Evolutionary conservation across 768 basidiomycete species (phyloP), one percentile per base, ranked within the genome.

Genomic region (Collybiopsis luxurians): DNA sequence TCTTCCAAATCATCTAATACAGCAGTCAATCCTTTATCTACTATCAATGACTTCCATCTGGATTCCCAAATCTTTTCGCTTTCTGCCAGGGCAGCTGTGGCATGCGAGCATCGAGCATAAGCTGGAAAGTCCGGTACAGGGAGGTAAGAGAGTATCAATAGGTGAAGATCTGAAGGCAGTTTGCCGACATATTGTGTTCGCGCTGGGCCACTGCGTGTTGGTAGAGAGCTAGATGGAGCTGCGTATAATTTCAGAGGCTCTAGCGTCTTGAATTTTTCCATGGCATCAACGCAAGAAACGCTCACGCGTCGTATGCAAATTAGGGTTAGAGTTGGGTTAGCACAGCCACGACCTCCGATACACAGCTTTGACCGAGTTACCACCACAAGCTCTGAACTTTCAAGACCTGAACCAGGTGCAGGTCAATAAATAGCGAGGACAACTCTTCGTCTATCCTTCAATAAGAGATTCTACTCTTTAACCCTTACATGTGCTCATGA

Each of bases 221-320:
- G 48, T 15, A 51, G 53, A 13, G 11, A 28, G 21, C 28, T 49
- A n/a, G 76, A 64, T 45, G 63, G 65, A 42, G 54, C 62, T 39
- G 68, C 60, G 65, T 86, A 79, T 17, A 89, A 72, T 53, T 78
- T 82, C 23, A 82, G 81, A 2, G 93, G 92, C 67, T 93, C 89
- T 39, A 95, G 82, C 0, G 90, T 81, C n/a, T 84, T 78, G 71
- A 95, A 95, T 71, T 90, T 90, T 74, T 95, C 87, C 91, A 92
- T 90, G 31, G 23, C 50, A 38, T 26, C 31, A 12, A 24, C 15
- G 44, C 13, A 46, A n/a, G 12, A 42, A 42, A 21, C 12, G 40
- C 40, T 42, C 23, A 13, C 23, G 40, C 23, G 7, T 7, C 7
- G n/a, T n/a, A n/a, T n/a, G n/a, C n/a, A n/a, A n/a, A n/a, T n/a